Base-by-base conservation (phyloP, 495 filamentous ascomycete species). In the Penicillium subrubescens region DNA sequence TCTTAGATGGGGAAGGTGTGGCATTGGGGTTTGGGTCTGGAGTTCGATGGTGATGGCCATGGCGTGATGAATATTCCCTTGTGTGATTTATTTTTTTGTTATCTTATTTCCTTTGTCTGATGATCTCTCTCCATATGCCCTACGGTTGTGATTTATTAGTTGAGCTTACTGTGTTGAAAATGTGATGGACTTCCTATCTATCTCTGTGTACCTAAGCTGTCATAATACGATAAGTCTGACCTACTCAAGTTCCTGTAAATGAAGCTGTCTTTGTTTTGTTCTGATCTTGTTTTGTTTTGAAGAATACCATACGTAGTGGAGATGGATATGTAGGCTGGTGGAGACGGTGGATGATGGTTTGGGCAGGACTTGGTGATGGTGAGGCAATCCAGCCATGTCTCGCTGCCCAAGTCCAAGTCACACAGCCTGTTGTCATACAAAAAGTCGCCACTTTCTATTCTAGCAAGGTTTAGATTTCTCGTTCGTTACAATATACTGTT, bases 81-180 rank as follows among this genome's bases (percentile, higher is more conserved):
- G 31, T 48, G 62, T 69, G 57, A 41, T 60, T 59, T 41, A 41
- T 34, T 60, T 61, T 46, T 63, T 52, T 64, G 46, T 64, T 63
- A 56, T 58, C n/a, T 60, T 39, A 58, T 72, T 67, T 70, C 70
- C 62, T 72, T 67, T 72, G 70, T 72, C 50, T 72, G 53, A 70
- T 57, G 70, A 72, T 70, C 59, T 68, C 59, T 31, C 59, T 63
- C 57, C 37, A 63, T 46, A 48, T 70, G 64, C 67, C 17, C 34
- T 34, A 56, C 68, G 61, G 62, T 64, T 71, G 60, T 58, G 62
- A 58, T 31, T 61, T 58, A 51, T 60, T 63, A 21, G 44, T 52
- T 31, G 44, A 14, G 19, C 34, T 50, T 54, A 35, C 46, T 60
- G 44, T 37, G 64, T 48, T 71, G 61, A 71, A 69, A 69, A 71